Evolutionary conservation across 2,329 filamentous ascomycete species (phyloP).

Genomic region (Leptographium flavum): DNA sequence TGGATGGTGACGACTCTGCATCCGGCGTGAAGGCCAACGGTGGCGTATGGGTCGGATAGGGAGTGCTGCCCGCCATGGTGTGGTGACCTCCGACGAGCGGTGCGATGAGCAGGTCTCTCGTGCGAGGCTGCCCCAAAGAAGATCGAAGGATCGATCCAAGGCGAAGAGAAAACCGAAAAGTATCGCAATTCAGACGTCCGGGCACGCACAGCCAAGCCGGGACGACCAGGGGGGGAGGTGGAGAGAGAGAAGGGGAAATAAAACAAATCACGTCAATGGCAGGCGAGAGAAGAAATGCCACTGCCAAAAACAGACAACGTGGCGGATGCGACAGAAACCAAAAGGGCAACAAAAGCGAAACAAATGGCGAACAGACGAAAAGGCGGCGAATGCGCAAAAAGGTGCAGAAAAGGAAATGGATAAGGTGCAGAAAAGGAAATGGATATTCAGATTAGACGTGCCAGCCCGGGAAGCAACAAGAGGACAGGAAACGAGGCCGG

Average conservation of each 20-base stretch:
- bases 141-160: neutral
- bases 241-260: neutral
- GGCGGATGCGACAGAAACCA: neutral
- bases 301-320: neutral
- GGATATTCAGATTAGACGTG: neutral
- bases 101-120: neutral
- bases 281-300: neutral
- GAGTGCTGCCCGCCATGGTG: neutral
- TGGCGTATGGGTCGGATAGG: neutral
- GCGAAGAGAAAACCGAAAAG: neutral
- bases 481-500: too few species aligned
- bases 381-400: too few species aligned
- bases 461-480: neutral
- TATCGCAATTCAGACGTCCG: neutral
- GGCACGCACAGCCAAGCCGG: neutral
- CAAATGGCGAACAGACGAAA: too few species aligned
- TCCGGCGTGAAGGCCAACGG: constrained; percentile 5
- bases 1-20: constrained; percentile 8
- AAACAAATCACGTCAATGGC: neutral
- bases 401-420: neutral
- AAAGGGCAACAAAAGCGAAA: neutral
- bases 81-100: neutral
- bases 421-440: neutral
- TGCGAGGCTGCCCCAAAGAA: neutral
- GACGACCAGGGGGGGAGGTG: neutral